These are phyloP conservation scores for Syncephalastrum racemosum DNA, from an alignment of 371 early-diverging fungal species.

Conservation along the genomic window DNA sequence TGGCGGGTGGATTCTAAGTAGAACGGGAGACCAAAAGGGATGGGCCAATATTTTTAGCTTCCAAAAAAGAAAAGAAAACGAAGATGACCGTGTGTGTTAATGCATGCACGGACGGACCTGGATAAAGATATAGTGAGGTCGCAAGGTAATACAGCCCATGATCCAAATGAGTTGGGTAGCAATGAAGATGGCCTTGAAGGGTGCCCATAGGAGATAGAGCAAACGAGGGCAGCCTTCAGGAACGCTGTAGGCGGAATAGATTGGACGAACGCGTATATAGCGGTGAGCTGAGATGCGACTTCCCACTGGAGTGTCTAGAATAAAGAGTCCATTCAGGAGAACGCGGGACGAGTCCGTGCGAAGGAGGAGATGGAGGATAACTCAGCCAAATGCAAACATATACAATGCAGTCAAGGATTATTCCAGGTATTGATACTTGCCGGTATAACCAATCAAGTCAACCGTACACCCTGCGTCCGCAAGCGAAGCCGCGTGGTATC, in stretches of 20 bases:
- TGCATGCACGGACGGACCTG: conserved; percentile 62
- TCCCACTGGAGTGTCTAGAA: conserved; percentile 42
- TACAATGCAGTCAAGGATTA: not conserved
- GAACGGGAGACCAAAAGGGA: not conserved
- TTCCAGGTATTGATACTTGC: conserved; percentile 24
- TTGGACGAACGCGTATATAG: conserved; percentile 43
- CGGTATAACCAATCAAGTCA: conserved; percentile 83
- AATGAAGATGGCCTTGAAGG: conserved; percentile 61
- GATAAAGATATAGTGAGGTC: conserved; percentile 73
- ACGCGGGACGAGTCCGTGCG: too few species aligned
- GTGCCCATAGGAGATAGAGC: conserved; percentile 59
- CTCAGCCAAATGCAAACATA: conserved; percentile 1
- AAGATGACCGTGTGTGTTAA: not conserved
- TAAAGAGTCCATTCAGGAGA: not conserved
- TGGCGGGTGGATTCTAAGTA: conserved; percentile 91
- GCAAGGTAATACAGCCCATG: conserved; percentile 41
- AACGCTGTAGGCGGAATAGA: conserved; percentile 47
- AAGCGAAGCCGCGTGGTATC: conserved; percentile 86
- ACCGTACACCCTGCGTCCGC: conserved; percentile 72
- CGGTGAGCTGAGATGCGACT: conserved; percentile 35
- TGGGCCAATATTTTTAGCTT: not conserved
- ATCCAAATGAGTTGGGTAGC: conserved; percentile 46
- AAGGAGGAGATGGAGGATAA: too few species aligned
- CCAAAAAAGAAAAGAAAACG: not conserved
- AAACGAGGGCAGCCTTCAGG: conserved; percentile 55